A percentile compares a stretch with the other conserved stretches of the same genome.
Conservation (phyloP, 192 early-diverging fungal genomes). For the Coemansia sp. region DNA sequence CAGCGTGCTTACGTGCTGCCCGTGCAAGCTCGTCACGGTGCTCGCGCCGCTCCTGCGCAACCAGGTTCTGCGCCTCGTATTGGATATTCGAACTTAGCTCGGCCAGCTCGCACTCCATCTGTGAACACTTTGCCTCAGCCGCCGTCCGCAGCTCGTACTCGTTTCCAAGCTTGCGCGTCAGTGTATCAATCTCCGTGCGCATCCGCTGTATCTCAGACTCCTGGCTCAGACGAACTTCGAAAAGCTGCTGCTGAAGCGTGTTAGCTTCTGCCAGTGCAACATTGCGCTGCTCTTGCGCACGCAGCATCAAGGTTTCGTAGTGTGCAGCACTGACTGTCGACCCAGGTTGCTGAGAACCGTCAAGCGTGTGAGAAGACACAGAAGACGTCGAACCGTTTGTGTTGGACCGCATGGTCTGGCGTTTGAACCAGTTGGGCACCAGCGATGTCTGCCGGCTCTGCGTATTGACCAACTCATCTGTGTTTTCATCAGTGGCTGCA, state of each 20-base stretch:
- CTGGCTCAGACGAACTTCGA: constrained; percentile 12
- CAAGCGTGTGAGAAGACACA: background rate
- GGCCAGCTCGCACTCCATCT: constrained; percentile 50
- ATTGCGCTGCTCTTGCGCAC: constrained; percentile 36
- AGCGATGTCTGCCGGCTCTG: background rate
- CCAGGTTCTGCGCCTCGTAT: constrained; percentile 45
- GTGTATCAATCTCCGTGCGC: constrained; percentile 14
- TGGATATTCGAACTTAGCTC: constrained; percentile 51
- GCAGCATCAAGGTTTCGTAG: constrained; percentile 35
- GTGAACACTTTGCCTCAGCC: constrained; percentile 47
- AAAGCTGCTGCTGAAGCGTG: constrained; percentile 22
- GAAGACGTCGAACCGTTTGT: constrained; percentile 2
- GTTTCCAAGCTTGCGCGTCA: constrained; percentile 21
- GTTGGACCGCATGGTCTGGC: constrained; percentile 23
- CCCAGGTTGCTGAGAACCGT: background rate
- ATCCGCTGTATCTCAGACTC: constrained; percentile 19
- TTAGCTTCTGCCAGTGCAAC: constrained; percentile 29
- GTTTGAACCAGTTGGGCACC: constrained; percentile 41
- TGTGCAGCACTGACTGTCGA: constrained; percentile 1
- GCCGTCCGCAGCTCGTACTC: constrained; percentile 50
- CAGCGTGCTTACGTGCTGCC: constrained; percentile 12
- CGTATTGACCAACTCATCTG: background rate
- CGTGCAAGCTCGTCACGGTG: constrained; percentile 37
- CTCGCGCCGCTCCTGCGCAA: constrained; percentile 39
- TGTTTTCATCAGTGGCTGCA: constrained; percentile 38